phyloP scores from a whole-genome alignment of 352 stramenopile species.

The Pythium phragmitis region DNA sequence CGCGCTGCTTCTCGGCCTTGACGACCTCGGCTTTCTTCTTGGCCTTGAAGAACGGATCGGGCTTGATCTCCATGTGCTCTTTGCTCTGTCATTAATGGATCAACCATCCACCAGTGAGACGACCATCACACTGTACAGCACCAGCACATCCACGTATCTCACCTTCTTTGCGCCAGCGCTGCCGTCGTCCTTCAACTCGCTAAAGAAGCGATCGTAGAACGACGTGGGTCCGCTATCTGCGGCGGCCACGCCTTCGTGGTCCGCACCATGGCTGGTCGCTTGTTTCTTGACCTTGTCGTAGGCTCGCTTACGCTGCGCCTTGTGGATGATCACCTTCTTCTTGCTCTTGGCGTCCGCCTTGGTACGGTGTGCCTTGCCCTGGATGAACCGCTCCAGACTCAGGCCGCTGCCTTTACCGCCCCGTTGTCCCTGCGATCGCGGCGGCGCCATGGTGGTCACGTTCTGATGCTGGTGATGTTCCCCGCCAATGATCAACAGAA shows the following conservation, averaged over 20 bases:
- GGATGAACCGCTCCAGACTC: slow-evolving; percentile 86
- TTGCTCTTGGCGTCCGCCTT: slow-evolving; percentile 83
- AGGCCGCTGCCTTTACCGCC: slow-evolving; percentile 67
- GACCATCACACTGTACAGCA: neutral
- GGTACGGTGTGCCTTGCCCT: slow-evolving; percentile 76
- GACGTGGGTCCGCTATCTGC: slow-evolving; percentile 33
- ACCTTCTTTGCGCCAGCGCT: slow-evolving; percentile 15
- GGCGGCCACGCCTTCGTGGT: neutral
- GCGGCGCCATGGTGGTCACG: slow-evolving; percentile 9
- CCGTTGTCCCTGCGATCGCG: slow-evolving; percentile 1
- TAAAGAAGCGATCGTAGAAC: slow-evolving; percentile 85
- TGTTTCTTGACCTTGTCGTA: slow-evolving; percentile 85
- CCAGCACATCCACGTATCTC: neutral
- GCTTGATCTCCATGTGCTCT: slow-evolving; percentile 41
- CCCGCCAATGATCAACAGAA: slow-evolving; percentile 7
- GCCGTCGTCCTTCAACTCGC: slow-evolving; percentile 40
- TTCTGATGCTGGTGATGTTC: slow-evolving; percentile 9
- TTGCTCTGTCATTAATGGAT: slow-evolving; percentile 4
- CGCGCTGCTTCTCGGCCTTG: slow-evolving; percentile 50
- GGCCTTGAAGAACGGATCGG: slow-evolving; percentile 83
- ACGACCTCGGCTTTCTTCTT: slow-evolving; percentile 70
- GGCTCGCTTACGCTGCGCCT: slow-evolving; percentile 70
- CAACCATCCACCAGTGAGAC: neutral
- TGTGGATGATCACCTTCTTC: slow-evolving; percentile 80
- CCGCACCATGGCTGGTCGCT: neutral